Percentiles rank a stretch among this genome's conserved stretches.
Evolutionary conservation across 2,329 filamentous ascomycete species (phyloP).

Genomic region (Penicillium brasilianum): DNA sequence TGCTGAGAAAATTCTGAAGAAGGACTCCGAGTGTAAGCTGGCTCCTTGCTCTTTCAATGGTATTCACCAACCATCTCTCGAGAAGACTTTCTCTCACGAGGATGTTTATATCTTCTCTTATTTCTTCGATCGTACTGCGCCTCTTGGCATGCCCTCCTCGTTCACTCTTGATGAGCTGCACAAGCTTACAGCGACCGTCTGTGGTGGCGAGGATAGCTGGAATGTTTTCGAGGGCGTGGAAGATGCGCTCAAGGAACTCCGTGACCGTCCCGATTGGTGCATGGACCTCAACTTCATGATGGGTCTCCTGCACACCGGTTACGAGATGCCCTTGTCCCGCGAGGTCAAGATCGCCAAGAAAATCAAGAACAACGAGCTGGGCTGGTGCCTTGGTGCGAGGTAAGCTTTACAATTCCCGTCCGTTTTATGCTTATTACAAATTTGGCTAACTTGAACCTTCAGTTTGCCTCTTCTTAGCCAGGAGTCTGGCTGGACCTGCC

Average conservation of each 20-base stretch:
- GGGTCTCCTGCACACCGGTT: slow-evolving; percentile 88
- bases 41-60: slow-evolving; percentile 98
- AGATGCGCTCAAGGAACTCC: slow-evolving; percentile 78
- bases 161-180: slow-evolving; percentile 92
- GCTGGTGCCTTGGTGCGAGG: slow-evolving; percentile 97
- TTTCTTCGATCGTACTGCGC: slow-evolving; percentile 94
- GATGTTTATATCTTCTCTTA: slow-evolving; percentile 97
- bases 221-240: slow-evolving; percentile 77
- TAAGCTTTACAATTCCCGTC: slow-evolving; percentile 52
- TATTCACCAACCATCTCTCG: slow-evolving; percentile 88
- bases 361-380: slow-evolving; percentile 94
- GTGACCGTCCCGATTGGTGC: slow-evolving; percentile 85
- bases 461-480: slow-evolving; percentile 83
- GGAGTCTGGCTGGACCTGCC: slow-evolving; percentile 88
- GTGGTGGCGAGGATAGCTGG: slow-evolving; percentile 78
- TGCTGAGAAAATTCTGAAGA: slow-evolving; percentile 87
- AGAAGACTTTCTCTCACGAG: slow-evolving; percentile 88
- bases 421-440: background rate
- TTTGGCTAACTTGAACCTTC: slow-evolving; percentile 30
- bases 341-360: slow-evolving; percentile 99
- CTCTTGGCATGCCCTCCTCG: slow-evolving; percentile 96
- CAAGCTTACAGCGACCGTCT: slow-evolving; percentile 83
- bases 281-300: slow-evolving; percentile 97
- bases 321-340: slow-evolving; percentile 95
- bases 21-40: slow-evolving; percentile 79